Evolutionary conservation across 163 green algal species (phyloP), one percentile per base, ranked within the genome.

Genomic region (Chloroidium sp.): DNA sequence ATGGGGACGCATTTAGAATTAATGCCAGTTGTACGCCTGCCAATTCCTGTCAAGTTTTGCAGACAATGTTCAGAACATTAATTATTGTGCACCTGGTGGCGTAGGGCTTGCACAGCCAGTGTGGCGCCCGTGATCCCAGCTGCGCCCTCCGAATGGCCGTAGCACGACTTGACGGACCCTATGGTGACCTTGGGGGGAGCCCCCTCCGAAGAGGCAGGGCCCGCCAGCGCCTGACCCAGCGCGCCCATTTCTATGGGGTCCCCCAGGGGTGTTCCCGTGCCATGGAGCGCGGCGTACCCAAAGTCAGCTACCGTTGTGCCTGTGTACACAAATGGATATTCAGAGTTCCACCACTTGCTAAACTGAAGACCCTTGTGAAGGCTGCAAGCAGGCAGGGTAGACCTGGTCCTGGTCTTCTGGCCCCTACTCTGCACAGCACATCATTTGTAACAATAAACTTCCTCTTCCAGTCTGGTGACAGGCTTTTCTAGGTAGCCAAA

Each of bases 261-360:
- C 0, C 88, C 88, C 69, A 92, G 82, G 2, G 88, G 78, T 1
- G 89, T 92, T 67, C 89, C 89, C 2, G 84, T 88, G 75, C 84
- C 84, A 57, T 88, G 84, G 14, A 86, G 59, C 12, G 84, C 75
- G n/a, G 83, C 76, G 69, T 76, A 83, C 60, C n/a, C 78, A n/a
- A 84, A 14, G 57, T 74, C 62, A 1, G 13, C 60, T 4, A 67
- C 14, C 6, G 75, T 58, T 3, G 83, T 1, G 57, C 67, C 62
- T 78, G 76, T 36, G 36, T 36, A 36, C 36, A 36, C 36, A 36
- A 36, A 36, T 36, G 36, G 36, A 36, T 36, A 36, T 36, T 36
- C 36, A 36, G 36, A 36, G 36, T 36, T 36, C 36, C 36, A 36
- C 36, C 36, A 36, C 36, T 36, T 36, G 36, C 36, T 36, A 36